These are phyloP conservation scores for Chloromonas sp. DNA, from an alignment of 163 green algal genomes.

Conservation along the genomic window DNA sequence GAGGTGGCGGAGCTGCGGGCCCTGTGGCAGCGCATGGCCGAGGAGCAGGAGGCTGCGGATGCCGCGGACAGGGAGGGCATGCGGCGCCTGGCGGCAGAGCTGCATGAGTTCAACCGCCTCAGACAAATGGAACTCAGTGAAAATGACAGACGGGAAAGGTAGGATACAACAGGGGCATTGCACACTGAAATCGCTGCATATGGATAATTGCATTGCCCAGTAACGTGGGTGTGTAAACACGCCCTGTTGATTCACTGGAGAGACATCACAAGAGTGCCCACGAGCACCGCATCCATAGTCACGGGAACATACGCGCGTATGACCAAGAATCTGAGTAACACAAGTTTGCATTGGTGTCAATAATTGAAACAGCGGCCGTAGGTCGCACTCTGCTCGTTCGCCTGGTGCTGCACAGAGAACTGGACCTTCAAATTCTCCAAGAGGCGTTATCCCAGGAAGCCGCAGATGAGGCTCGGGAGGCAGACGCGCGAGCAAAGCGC, in stretches of 20 bases:
- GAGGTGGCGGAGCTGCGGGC: slow-evolving; percentile 31
- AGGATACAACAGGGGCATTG: neutral
- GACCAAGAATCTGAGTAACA: too few relatives aligned
- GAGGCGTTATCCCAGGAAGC: slow-evolving; percentile 44
- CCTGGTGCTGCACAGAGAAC: slow-evolving; percentile 25
- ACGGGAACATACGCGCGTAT: too few relatives aligned
- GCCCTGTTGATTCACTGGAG: too few relatives aligned
- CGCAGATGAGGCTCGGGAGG: slow-evolving; percentile 38
- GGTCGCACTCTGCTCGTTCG: too few relatives aligned
- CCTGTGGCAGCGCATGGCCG: slow-evolving; percentile 23
- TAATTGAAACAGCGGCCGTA: too few relatives aligned
- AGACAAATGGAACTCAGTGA: slow-evolving; percentile 43
- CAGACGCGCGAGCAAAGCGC: slow-evolving; percentile 34
- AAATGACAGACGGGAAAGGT: slow-evolving; percentile 18
- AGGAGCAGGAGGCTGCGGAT: slow-evolving; percentile 27
- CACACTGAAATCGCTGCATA: neutral
- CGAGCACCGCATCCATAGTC: too few relatives aligned
- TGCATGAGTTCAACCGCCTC: slow-evolving; percentile 57
- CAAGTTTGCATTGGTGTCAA: too few relatives aligned
- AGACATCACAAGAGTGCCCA: too few relatives aligned
- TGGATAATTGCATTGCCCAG: too few relatives aligned
- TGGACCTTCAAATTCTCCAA: slow-evolving; percentile 49
- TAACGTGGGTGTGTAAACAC: too few relatives aligned
- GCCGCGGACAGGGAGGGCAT: slow-evolving; percentile 46
- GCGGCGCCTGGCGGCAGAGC: slow-evolving; percentile 58